phyloP scores from a whole-genome alignment of 2,329 filamentous ascomycete genomes.

The Fusarium pseudograminearum region DNA sequence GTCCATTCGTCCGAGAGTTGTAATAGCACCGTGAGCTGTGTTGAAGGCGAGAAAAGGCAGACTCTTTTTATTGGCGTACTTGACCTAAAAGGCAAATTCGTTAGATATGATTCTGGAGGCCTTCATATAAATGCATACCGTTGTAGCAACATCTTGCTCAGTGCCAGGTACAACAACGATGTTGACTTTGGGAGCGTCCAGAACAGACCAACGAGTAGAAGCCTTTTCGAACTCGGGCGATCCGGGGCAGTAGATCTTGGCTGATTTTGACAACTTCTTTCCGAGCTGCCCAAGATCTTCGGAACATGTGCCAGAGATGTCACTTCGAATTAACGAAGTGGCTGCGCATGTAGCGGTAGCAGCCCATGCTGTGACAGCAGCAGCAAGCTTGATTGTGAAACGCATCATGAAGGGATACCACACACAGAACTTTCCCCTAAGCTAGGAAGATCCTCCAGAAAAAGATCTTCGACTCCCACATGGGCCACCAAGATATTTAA shows the following conservation, averaged over 20 bases:
- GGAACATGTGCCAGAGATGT: slow-evolving; percentile 36
- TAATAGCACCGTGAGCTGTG: slow-evolving; percentile 64
- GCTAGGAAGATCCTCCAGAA: background rate
- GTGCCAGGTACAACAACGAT: slow-evolving; percentile 61
- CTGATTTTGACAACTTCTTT: slow-evolving; percentile 52
- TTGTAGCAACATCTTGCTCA: slow-evolving; percentile 62
- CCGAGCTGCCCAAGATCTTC: slow-evolving; percentile 43
- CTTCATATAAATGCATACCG: slow-evolving; percentile 48
- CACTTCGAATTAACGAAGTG: slow-evolving; percentile 23
- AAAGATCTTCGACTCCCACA: slow-evolving; percentile 2
- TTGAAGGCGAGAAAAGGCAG: slow-evolving; percentile 66
- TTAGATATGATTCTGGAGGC: accelerated
- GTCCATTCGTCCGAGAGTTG: slow-evolving; percentile 61
- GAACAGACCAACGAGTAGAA: slow-evolving; percentile 60
- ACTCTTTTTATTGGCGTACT: slow-evolving; percentile 59
- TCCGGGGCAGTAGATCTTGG: slow-evolving; percentile 58
- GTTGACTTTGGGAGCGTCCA: slow-evolving; percentile 57
- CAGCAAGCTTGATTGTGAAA: slow-evolving; percentile 43
- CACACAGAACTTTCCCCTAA: background rate
- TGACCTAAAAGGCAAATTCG: slow-evolving; percentile 36
- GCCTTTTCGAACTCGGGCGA: slow-evolving; percentile 55
- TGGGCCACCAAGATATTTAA: slow-evolving; percentile 35
- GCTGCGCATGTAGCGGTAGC: slow-evolving; percentile 38
- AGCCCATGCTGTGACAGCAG: slow-evolving; percentile 47
- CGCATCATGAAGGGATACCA: slow-evolving; percentile 22